Evolutionary conservation across 257 asterid species (phyloP), one percentile per base, ranked within the genome.

Genomic region (Lavandula angustifolia): DNA sequence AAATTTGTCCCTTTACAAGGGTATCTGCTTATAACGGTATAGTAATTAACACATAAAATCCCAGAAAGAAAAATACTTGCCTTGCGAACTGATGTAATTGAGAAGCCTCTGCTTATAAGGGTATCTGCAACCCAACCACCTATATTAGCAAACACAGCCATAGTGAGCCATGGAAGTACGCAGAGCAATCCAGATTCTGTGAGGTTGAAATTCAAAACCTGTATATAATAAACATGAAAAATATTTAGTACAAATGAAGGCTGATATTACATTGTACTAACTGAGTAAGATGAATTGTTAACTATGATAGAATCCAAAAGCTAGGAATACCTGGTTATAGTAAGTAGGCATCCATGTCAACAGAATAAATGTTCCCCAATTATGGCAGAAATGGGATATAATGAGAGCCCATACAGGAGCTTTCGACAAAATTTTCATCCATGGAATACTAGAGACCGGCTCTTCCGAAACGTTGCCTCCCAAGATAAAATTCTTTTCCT

Each of bases 351-450:
- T 94, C 99, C 97, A 94, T 6, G 99, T 94, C 72, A 94, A 78
- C 43, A 90, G 95, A 76, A 94, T 90, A 75, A 94, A 94, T 49
- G 96, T 94, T 72, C 99, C 99, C 99, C 99, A 94, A 52, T 94
- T 94, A 74, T 94, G 99, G 75, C 99, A 94, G 84, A 94, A 94
- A 79, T 94, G 98, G 78, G 98, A 90, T 82, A 88, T 73, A 51
- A 94, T 94, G 81, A 94, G 98, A 78, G 99, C 99, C 99, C 99
- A 94, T 40, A 94, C 99, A 67, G 99, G 91, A 60, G 85, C 89
- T 76, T 94, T 94, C 9, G 98, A 84, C 59, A 94, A 81, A 68
- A 94, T 94, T 65, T 76, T 80, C 80, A 70, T 88, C 99, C 99
- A 90, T 14, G 99, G 99, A 73, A 94, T 90, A 66, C 55, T 68